Percentiles rank a stretch among this genome's conserved stretches.
Conservation (phyloP, 1,284 basidiomycete species). For the Ustilago bromivora region DNA sequence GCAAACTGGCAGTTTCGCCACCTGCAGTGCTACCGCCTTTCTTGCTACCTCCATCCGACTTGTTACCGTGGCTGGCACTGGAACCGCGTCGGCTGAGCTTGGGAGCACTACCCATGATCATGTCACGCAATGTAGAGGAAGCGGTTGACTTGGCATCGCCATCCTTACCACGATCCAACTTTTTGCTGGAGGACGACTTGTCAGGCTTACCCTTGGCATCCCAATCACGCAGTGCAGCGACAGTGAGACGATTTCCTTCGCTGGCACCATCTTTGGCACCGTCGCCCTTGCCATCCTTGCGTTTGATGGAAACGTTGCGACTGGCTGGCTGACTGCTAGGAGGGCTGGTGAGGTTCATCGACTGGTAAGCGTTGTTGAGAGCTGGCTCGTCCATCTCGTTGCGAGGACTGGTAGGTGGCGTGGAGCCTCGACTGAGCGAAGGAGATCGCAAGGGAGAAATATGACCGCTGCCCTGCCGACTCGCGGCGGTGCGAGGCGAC, state of each 20-base stretch:
- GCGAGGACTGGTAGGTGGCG: slow-evolving; percentile 56
- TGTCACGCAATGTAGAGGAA: slow-evolving; percentile 65
- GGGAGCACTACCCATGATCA: slow-evolving; percentile 67
- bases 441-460: slow-evolving; percentile 53
- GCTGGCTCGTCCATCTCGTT: slow-evolving; percentile 51
- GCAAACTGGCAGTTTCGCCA: slow-evolving; percentile 64
- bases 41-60: slow-evolving; percentile 58
- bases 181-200: slow-evolving; percentile 44
- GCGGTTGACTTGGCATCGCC: slow-evolving; percentile 63
- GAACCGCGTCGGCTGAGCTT: slow-evolving; percentile 65
- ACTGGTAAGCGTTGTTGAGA: slow-evolving; percentile 46
- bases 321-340: slow-evolving; percentile 55
- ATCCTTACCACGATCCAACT: slow-evolving; percentile 52
- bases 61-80: slow-evolving; percentile 56
- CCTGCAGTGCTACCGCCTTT: slow-evolving; percentile 55
- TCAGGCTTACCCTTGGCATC: slow-evolving; percentile 56
- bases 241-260: slow-evolving; percentile 58
- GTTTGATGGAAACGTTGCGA: slow-evolving; percentile 59
- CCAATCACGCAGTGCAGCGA: slow-evolving; percentile 64
- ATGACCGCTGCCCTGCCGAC: slow-evolving; percentile 45
- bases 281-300: slow-evolving; percentile 41
- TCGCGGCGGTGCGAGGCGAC: slow-evolving; percentile 29
- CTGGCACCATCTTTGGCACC: slow-evolving; percentile 22
- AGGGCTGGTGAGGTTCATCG: slow-evolving; percentile 53
- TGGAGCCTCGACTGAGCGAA: slow-evolving; percentile 44